Evolutionary conservation across 129 eudicot genomes (phyloP), one percentile per base, ranked within the genome.

Genomic region (Escallonia rubra): DNA sequence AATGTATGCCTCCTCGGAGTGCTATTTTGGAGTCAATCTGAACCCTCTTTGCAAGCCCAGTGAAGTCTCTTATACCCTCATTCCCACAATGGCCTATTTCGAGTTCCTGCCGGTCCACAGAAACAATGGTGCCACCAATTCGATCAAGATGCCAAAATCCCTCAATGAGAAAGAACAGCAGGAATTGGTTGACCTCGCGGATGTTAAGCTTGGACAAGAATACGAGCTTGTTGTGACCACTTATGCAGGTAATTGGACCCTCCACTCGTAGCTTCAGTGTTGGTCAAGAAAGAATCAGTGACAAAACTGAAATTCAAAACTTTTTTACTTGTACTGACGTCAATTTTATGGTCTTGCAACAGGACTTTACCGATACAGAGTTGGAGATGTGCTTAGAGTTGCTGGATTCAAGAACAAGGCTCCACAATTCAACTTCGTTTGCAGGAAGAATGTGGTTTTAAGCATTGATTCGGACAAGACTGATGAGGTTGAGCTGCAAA

Each of bases 161-260:
- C 88, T 77, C 50, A 83, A 75, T 23, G 88, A 78, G 65, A 83
- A 86, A 48, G 89, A 82, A 70, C 82, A 75, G 12, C 82, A 85
- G 38, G 81, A 88, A 60, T 63, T 88, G 66, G 79, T 88, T 3
- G 96, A 85, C 76, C 81, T 88, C 7, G 81, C 70, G 3, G 96
- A 85, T 60, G 96, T 88, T 41, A 80, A 88, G 63, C 80, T 88
- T 5, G 96, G 91, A 9, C 86, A 82, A 8, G 96, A 88, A 68
- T 88, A 88, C 53, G 96, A 88, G 86, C 86, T 88, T 66, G 91
- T 88, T 11, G 96, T 88, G 70, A 88, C 91, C 23, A 88, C 96
- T 44, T 88, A 88, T 61, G 86, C 96, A 2, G 96, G 96, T 88
- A 59, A 60, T 43, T 65, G 38, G 0, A 4, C 5, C 38, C 56